Evolutionary conservation across 768 basidiomycete genomes (phyloP).

Genomic region (Trametes elegans): DNA sequence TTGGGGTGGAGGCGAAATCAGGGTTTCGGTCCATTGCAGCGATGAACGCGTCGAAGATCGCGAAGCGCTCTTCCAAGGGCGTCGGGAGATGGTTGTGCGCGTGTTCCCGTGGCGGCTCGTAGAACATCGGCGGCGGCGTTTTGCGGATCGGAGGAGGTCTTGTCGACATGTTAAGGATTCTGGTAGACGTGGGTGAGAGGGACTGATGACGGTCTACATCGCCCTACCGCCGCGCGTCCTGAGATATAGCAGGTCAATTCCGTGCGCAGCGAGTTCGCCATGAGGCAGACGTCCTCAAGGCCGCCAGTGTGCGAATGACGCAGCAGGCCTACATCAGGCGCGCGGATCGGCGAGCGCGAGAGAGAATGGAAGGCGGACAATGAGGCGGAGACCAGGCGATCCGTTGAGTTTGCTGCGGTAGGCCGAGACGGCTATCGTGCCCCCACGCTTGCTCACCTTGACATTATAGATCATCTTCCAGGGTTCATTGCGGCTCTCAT

Average conservation of each 20-base stretch:
- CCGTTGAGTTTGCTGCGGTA: constrained; percentile 5
- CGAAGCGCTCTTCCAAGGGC: constrained; percentile 6
- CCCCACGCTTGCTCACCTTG: neutral
- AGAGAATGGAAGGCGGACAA: neutral
- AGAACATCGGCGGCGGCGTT: neutral
- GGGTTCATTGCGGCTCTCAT: neutral
- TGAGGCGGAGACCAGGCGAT: neutral
- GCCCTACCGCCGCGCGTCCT: neutral
- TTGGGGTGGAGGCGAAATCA: neutral
- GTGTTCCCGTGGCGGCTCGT: too few relatives aligned
- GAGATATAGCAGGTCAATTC: neutral
- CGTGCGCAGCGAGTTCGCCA: neutral
- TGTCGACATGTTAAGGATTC: neutral
- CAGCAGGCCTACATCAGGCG: neutral
- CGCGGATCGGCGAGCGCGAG: neutral
- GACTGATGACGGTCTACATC: neutral
- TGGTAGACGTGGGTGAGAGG: constrained; percentile 2
- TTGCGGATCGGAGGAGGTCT: neutral
- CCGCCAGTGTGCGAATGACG: neutral
- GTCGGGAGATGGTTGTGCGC: neutral
- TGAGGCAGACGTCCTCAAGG: constrained; percentile 1
- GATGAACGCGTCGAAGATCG: constrained; percentile 5
- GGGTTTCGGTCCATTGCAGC: neutral
- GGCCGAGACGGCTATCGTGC: neutral
- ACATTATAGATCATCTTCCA: neutral